These are phyloP conservation scores for Umbelopsis isabellina DNA, from an alignment of 192 early-diverging fungal genomes.

Conservation along the genomic window DNA sequence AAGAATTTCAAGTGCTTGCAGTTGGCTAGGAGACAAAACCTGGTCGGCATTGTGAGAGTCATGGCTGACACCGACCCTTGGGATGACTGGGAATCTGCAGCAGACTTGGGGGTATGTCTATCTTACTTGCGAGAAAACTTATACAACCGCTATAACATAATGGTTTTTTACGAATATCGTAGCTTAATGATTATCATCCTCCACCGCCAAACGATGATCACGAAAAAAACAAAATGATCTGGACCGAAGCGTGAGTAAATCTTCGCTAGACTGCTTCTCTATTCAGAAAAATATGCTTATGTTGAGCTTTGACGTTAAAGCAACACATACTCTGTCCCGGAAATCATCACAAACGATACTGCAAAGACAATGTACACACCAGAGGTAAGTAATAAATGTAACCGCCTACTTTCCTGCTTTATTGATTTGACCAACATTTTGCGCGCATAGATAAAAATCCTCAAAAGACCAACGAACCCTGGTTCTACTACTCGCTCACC, in stretches of 20 bases:
- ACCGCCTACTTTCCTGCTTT: not conserved
- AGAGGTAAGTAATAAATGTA: not conserved
- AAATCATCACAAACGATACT: conserved; percentile 12
- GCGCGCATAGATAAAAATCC: conserved; percentile 20
- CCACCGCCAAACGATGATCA: conserved; percentile 23
- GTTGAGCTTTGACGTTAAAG: conserved; percentile 12
- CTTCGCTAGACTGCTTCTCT: not conserved
- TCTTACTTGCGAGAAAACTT: not conserved
- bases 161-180: not conserved
- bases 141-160: not conserved
- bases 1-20: no score
- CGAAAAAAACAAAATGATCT: conserved; percentile 11
- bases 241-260: conserved; percentile 18
- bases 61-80: conserved; percentile 22
- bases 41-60: not conserved
- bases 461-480: conserved; percentile 27
- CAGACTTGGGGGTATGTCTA: conserved; percentile 25
- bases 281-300: not conserved
- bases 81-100: conserved; percentile 35
- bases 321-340: not conserved
- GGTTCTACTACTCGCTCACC: not conserved
- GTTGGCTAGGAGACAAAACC: no score
- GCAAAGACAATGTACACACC: not conserved
- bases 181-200: conserved; percentile 27
- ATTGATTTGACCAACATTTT: not conserved